These are phyloP conservation scores for Papiliotrema fonsecae DNA, from an alignment of 1,284 basidiomycete genomes.

Conservation along the genomic window DNA sequence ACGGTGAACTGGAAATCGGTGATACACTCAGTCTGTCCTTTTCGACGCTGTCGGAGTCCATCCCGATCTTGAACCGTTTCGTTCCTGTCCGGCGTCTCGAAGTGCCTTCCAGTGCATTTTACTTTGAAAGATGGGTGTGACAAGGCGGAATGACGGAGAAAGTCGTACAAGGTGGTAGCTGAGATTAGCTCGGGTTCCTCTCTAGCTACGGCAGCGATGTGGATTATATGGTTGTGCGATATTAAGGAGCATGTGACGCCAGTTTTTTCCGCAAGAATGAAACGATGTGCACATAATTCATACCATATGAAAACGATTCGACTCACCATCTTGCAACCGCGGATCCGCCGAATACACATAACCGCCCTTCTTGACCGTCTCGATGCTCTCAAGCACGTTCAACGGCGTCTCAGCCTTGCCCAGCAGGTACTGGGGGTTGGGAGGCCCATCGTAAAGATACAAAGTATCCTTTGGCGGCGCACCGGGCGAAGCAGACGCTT, in stretches of 20 bases:
- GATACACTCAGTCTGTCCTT: slow-evolving; percentile 27
- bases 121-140: slow-evolving; percentile 21
- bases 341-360: slow-evolving; percentile 19
- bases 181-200: too few species aligned
- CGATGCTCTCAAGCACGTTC: slow-evolving; percentile 11
- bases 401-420: slow-evolving; percentile 8
- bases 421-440: slow-evolving; percentile 28
- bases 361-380: slow-evolving; percentile 5
- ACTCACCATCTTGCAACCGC: slow-evolving; percentile 27
- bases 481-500: slow-evolving; percentile 2
- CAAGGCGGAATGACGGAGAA: slow-evolving; percentile 25
- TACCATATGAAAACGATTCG: neutral
- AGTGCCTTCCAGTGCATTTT: slow-evolving; percentile 21
- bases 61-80: slow-evolving; percentile 24
- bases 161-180: slow-evolving; percentile 39
- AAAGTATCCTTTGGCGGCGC: slow-evolving; percentile 15
- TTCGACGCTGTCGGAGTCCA: slow-evolving; percentile 3
- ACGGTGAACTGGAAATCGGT: slow-evolving; percentile 41
- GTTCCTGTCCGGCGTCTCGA: slow-evolving; percentile 17
- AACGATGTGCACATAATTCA: neutral
- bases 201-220: too few species aligned
- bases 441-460: slow-evolving; percentile 27
- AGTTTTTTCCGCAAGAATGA: neutral
- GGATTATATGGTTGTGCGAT: too few species aligned
- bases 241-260: too few species aligned